Percentiles rank a stretch among this genome's conserved stretches.
Conservation (phyloP, 2,329 filamentous ascomycete species). For the Sclerotinia glacialis region DNA sequence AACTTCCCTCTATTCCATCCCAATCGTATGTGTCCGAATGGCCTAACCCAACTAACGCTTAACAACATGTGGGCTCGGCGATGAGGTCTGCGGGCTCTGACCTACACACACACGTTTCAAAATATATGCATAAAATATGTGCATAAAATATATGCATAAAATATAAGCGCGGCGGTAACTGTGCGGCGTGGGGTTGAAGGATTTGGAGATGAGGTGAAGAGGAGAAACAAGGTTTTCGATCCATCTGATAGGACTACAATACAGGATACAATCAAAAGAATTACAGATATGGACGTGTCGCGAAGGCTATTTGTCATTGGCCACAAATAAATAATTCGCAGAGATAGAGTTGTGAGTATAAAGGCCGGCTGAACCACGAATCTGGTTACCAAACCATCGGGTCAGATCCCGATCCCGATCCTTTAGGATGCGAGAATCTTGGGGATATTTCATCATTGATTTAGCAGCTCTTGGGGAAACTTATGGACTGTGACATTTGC, state of each 20-base stretch:
- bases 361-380: neutral
- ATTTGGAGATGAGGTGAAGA: fast-evolving
- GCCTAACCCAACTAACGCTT: too few species aligned
- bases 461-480: too few species aligned
- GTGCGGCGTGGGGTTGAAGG: neutral
- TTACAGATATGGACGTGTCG: too few species aligned
- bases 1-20: too few species aligned
- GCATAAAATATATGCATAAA: neutral
- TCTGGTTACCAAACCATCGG: neutral
- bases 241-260: neutral
- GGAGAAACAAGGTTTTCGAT: neutral
- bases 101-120: neutral
- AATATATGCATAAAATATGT: neutral
- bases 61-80: neutral
- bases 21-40: too few species aligned
- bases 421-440: neutral
- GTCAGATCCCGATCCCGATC: constrained; percentile 5
- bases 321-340: neutral
- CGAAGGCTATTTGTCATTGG: too few species aligned
- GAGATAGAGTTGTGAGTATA: too few species aligned
- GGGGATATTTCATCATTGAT: too few species aligned
- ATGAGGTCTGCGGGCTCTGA: neutral
- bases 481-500: too few species aligned
- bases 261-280: too few species aligned
- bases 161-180: neutral